Base-by-base conservation (phyloP, 805 yeast species). In the Saccharomycopsis sp. region DNA sequence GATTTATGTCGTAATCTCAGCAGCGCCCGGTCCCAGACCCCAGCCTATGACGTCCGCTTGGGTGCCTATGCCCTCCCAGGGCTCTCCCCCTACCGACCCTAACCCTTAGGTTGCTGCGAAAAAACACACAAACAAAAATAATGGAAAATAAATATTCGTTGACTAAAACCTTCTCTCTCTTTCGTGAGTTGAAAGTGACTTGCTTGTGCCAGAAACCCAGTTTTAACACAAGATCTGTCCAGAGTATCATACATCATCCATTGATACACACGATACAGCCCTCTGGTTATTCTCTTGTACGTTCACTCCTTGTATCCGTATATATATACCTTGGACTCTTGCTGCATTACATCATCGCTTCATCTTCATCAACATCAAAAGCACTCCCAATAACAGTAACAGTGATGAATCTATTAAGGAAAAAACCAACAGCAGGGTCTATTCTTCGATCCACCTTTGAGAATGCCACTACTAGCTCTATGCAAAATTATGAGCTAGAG, bases 381-480 rank as follows among this genome's bases (percentile, higher is more conserved):
- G 20, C 23, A 8, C 23, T 44, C 9, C 38, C 12, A 5, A 5
- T 29, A n/a, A n/a, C 29, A 8, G 9, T 49, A 3, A 20, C 24
- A 49, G 49, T 7, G 42, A 81, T 81, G 83, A 75, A 74, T 63
- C 76, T 79, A 62, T 74, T 80, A 62, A 77, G 85, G 66, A 83
- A 78, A 69, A 81, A 75, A 64, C 87, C 88, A 35, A 80, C 81
- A 25, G 80, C 22, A 67, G 80, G n/a, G 81, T 82, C 15, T 84
- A 78, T 63, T 15, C 75, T 87, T 22, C 77, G 83, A 53, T 83
- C 79, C 55, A 69, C 85, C 0, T 86, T 86, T 69, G 78, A 81
- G 63, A 86, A 82, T 60, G 75, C 82, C 54, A 86, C 89, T 54
- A 81, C 81, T 64, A 75, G 74, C 60, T 78, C 89, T 2, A 75